Evolutionary conservation across 352 stramenopile genomes (phyloP), one percentile per base, ranked within the genome.

Genomic region (Phytopythium boreale): DNA sequence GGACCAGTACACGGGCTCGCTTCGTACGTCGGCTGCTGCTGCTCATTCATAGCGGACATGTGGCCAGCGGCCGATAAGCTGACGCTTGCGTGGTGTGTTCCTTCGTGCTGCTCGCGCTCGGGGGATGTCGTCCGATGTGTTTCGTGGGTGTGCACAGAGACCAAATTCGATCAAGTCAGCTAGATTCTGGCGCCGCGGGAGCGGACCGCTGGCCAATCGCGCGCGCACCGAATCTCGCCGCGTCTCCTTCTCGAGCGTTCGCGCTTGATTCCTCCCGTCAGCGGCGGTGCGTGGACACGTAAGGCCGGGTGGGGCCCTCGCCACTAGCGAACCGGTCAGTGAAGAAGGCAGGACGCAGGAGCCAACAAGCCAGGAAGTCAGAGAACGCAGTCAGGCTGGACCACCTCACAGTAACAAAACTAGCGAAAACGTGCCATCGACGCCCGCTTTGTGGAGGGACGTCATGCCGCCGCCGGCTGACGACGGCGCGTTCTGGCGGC

Each of bases 101-200:
- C 2, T 14, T 14, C 14, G 29, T 56, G 26, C 31, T 43, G 36
- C 36, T 43, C 36, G 4, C 36, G 2, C 36, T 43, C 36, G 36
- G 9, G 9, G 36, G n/a, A n/a, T 9, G 36, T 43, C 9, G 9
- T 3, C 12, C 12, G 36, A 43, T 43, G 36, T 8, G 31, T 8
- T 36, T 36, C 8, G 31, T 8, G 10, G 4, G 36, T 43, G 36
- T 4, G 12, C 57, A 27, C 57, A 93, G 84, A 93, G 64, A 75
- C 72, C 74, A 93, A 90, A 66, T 91, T 93, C 63, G 71, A 89
- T 62, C 70, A 90, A 61, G 69, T 90, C 59, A 65, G 72, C 49
- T 86, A 67, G 27, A 29, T 29, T 19, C n/a, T 20, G 26, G 15
- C 46, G 37, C 41, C 15, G 14, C n/a, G n/a, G 2, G 47, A 36